Evolutionary conservation across 306 rosid species (phyloP).

Genomic region (Malus sylvestris): DNA sequence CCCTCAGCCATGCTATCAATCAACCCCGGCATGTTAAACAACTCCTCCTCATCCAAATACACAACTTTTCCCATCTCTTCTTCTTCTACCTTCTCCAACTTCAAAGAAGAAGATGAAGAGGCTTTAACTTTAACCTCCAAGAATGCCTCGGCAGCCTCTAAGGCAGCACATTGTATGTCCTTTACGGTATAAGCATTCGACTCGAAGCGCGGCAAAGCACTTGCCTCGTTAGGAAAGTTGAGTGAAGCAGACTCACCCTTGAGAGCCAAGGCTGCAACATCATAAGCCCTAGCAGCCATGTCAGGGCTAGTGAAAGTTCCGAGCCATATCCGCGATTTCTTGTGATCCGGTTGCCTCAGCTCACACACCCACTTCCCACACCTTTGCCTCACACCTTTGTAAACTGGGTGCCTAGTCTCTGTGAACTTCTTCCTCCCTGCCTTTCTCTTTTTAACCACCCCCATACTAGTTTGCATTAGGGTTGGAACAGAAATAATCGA

Average conservation of each 20-base stretch:
- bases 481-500: not conserved
- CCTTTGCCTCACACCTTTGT: slow-evolving; percentile 59
- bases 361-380: slow-evolving; percentile 80
- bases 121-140: not conserved
- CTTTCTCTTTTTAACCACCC: slow-evolving; percentile 34
- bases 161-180: slow-evolving; percentile 28
- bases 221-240: slow-evolving; percentile 33
- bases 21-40: slow-evolving; percentile 40
- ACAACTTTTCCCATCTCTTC: not conserved
- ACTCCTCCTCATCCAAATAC: slow-evolving; percentile 37
- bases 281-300: slow-evolving; percentile 73
- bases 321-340: slow-evolving; percentile 53
- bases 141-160: slow-evolving; percentile 19
- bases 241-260: slow-evolving; percentile 39
- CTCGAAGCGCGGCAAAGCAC: slow-evolving; percentile 9
- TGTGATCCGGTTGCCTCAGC: slow-evolving; percentile 44
- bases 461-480: not conserved
- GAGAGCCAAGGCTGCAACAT: slow-evolving; percentile 53
- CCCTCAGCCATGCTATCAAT: slow-evolving; percentile 44
- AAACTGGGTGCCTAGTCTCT: slow-evolving; percentile 68
- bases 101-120: not conserved
- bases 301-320: slow-evolving; percentile 56
- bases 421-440: slow-evolving; percentile 61
- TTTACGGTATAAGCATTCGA: not conserved
- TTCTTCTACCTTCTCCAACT: not conserved